Conservation (phyloP, 805 yeast species). For the Lipomyces kockii region DNA sequence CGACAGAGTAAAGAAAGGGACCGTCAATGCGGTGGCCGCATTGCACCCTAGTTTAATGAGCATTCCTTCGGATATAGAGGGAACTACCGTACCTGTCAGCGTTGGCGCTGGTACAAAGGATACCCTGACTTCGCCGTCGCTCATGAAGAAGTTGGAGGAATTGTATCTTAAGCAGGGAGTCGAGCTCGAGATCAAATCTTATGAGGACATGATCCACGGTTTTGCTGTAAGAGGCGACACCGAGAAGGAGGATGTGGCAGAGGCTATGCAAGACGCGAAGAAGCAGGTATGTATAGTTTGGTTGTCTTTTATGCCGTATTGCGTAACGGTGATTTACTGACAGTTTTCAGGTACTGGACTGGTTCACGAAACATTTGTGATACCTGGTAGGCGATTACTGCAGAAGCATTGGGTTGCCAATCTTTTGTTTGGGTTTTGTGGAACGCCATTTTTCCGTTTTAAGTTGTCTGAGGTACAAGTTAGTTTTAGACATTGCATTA, state of each 20-base stretch:
- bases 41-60: conserved; percentile 24
- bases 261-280: conserved; percentile 22
- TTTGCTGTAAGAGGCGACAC: conserved; percentile 27
- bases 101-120: conserved; percentile 28
- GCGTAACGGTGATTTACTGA: not conserved
- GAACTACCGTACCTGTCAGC: conserved; percentile 18
- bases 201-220: conserved; percentile 30
- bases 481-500: too few relatives aligned
- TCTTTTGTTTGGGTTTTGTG: too few relatives aligned
- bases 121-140: not conserved
- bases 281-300: conserved; percentile 9
- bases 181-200: conserved; percentile 11
- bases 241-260: conserved; percentile 14
- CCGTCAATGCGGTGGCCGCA: conserved; percentile 27
- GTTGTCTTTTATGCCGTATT: not conserved
- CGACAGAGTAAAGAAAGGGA: conserved; percentile 10
- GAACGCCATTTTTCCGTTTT: too few relatives aligned
- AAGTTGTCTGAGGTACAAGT: too few relatives aligned
- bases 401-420: not conserved
- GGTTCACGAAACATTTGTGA: conserved; percentile 5
- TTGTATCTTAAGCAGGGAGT: conserved; percentile 10
- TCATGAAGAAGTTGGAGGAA: conserved; percentile 10
- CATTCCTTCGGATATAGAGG: conserved; percentile 22
- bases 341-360: not conserved
- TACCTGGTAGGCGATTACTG: not conserved